These are phyloP conservation scores for Toxicodendron radicans DNA, from an alignment of 345 rosid species.

Conservation along the genomic window DNA sequence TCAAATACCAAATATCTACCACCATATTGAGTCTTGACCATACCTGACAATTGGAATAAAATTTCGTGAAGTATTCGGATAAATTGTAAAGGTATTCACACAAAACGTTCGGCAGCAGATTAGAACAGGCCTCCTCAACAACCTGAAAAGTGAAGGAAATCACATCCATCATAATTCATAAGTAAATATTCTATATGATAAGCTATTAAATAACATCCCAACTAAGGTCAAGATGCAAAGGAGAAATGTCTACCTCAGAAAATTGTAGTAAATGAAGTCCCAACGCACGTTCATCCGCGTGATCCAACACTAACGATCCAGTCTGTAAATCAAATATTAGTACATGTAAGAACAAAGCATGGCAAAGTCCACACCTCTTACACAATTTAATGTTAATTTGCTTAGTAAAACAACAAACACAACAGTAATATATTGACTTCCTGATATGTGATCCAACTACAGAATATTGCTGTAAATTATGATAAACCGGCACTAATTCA, in stretches of 20 bases:
- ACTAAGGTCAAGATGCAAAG: slow-evolving; percentile 5
- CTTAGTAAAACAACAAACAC: background rate
- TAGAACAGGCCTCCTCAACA: slow-evolving; percentile 81
- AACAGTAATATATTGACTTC: background rate
- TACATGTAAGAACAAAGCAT: slow-evolving; percentile 1
- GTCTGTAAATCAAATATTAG: slow-evolving; percentile 39
- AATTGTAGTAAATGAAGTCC: slow-evolving; percentile 89
- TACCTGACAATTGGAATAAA: slow-evolving; percentile 84
- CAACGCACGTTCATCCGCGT: slow-evolving; percentile 65
- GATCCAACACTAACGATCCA: slow-evolving; percentile 53
- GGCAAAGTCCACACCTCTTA: slow-evolving; percentile 8
- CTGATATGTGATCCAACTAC: background rate
- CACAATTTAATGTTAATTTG: background rate
- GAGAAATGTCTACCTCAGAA: slow-evolving; percentile 56
- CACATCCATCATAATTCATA: slow-evolving; percentile 8
- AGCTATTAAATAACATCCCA: background rate
- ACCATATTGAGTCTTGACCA: background rate
- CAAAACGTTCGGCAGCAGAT: slow-evolving; percentile 66
- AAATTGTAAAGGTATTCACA: slow-evolving; percentile 81
- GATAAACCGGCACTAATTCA: background rate
- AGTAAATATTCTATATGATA: background rate
- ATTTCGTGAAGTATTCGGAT: slow-evolving; percentile 70
- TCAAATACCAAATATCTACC: background rate
- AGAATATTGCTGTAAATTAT: background rate
- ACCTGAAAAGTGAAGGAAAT: slow-evolving; percentile 42